phyloP scores from a whole-genome alignment of 2,329 filamentous ascomycete species.

The Bipolaris gigantea region DNA sequence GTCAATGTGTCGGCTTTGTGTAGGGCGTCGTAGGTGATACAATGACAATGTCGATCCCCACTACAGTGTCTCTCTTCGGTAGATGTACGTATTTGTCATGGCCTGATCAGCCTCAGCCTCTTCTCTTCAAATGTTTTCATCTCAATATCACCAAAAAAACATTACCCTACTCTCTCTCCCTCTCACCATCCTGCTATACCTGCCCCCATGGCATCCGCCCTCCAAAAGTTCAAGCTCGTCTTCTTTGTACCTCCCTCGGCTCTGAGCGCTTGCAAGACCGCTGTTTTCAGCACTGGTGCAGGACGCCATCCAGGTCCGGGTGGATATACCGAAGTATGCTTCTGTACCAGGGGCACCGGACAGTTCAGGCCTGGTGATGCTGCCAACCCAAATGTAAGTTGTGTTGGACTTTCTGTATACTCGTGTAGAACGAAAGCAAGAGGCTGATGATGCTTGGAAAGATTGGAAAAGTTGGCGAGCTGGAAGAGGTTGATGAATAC shows the following conservation, averaged over 20 bases:
- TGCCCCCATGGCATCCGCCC: constrained; percentile 2
- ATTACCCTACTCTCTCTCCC: background rate
- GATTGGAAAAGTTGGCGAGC: constrained; percentile 60
- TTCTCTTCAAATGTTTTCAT: too few relatives aligned
- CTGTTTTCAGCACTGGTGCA: constrained; percentile 52
- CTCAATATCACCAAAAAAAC: background rate
- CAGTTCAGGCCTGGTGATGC: constrained; percentile 66
- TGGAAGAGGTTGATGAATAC: constrained; percentile 64
- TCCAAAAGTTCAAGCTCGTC: constrained; percentile 48
- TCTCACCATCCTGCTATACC: background rate
- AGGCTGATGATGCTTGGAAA: constrained; percentile 4
- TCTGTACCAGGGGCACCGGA: constrained; percentile 56
- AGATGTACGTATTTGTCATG: background rate
- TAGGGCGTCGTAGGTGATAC: background rate
- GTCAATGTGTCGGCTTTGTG: background rate
- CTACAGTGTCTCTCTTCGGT: background rate
- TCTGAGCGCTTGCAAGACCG: constrained; percentile 46
- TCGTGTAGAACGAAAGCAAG: background rate
- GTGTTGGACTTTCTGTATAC: background rate
- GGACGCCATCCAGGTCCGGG: constrained; percentile 48
- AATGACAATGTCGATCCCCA: background rate
- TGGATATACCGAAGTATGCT: constrained; percentile 50
- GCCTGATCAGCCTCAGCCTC: background rate
- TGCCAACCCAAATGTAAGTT: constrained; percentile 59
- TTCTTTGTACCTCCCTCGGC: constrained; percentile 49